phyloP scores from a whole-genome alignment of 345 rosid genomes.

The Aegle marmelos region DNA sequence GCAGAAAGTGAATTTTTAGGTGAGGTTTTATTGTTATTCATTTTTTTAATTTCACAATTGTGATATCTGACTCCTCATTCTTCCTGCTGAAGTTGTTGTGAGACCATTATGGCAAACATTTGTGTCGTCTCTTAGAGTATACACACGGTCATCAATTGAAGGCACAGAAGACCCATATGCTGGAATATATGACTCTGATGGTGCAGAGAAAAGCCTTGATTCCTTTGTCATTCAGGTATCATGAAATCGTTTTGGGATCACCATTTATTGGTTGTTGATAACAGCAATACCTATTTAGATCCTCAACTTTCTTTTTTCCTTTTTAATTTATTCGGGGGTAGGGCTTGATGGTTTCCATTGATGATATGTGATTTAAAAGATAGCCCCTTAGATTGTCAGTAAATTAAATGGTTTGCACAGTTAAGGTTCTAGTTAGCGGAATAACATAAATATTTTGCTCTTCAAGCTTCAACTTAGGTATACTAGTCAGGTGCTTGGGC shows the following conservation, averaged over 20 bases:
- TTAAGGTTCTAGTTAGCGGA: background rate
- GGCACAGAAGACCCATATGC: conserved; percentile 73
- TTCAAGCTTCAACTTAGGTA: background rate
- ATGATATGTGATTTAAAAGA: background rate
- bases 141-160: conserved; percentile 65
- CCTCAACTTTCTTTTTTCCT: background rate
- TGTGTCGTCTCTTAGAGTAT: conserved; percentile 71
- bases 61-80: conserved; percentile 8
- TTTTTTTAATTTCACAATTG: background rate
- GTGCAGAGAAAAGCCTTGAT: conserved; percentile 89
- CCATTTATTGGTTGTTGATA: background rate
- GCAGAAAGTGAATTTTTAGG: conserved; percentile 68
- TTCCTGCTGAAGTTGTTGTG: conserved; percentile 57
- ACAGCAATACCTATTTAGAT: background rate
- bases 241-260: background rate
- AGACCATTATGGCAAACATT: conserved; percentile 91
- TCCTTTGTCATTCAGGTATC: conserved; percentile 85
- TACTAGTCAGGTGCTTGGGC: background rate
- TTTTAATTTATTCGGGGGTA: background rate
- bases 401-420: background rate
- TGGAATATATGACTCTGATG: conserved; percentile 92
- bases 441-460: background rate
- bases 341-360: background rate
- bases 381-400: background rate
- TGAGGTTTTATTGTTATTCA: conserved; percentile 25